Conservation (phyloP, 1,139 yeast genomes). For the Geotrichum siamense region DNA sequence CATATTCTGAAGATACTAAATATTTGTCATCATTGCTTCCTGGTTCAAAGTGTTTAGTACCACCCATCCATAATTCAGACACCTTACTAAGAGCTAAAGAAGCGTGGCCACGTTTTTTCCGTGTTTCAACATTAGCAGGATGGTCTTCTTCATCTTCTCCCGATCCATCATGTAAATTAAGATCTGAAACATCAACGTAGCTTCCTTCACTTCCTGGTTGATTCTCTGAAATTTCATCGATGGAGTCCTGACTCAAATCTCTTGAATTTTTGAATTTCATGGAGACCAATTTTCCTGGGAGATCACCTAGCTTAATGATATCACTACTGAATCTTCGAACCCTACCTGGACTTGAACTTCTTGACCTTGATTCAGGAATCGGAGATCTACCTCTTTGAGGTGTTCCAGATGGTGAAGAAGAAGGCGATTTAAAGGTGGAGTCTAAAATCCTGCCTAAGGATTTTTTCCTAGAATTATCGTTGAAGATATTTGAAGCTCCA, state of each 20-base stretch:
- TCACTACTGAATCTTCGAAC: neutral
- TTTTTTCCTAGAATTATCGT: neutral
- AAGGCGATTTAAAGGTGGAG: slow-evolving; percentile 10
- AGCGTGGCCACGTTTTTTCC: slow-evolving; percentile 9
- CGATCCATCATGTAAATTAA: neutral
- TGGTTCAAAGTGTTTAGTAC: slow-evolving; percentile 51
- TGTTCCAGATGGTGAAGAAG: slow-evolving; percentile 2
- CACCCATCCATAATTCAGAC: slow-evolving; percentile 54
- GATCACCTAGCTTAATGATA: neutral
- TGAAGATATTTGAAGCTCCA: neutral
- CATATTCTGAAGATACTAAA: slow-evolving; percentile 42
- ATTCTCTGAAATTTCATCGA: neutral
- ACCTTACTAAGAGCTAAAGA: slow-evolving; percentile 34
- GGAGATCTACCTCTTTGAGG: neutral
- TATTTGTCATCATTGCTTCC: slow-evolving; percentile 31
- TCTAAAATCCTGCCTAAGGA: slow-evolving; percentile 14
- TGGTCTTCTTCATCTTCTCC: neutral
- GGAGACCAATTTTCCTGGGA: neutral
- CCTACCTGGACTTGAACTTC: neutral
- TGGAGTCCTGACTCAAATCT: neutral
- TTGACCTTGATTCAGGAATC: neutral
- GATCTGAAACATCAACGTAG: slow-evolving; percentile 7
- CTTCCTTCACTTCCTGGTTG: slow-evolving; percentile 9
- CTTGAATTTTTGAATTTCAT: neutral
- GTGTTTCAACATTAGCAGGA: too few relatives aligned